phyloP scores from a whole-genome alignment of 2,329 filamentous ascomycete genomes.

The Aspergillus tanneri region DNA sequence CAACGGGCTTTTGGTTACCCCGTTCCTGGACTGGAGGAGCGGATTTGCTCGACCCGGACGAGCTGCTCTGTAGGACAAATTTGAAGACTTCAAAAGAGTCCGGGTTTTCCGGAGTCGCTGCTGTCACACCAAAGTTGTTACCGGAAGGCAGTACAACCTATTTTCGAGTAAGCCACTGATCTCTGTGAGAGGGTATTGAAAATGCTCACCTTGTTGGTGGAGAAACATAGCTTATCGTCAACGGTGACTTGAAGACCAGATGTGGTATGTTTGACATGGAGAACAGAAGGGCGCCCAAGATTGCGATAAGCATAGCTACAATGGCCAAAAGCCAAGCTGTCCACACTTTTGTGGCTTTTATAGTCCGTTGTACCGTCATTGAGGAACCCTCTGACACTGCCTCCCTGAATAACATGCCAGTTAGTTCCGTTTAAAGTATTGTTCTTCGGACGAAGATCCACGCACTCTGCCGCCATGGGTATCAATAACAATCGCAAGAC shows the following conservation, averaged over 20 bases:
- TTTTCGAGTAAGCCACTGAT: neutral
- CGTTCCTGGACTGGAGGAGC: slow-evolving; percentile 18
- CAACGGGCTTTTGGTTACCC: slow-evolving; percentile 8
- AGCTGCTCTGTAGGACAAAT: slow-evolving; percentile 65
- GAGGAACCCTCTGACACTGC: slow-evolving; percentile 85
- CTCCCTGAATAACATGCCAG: slow-evolving; percentile 51
- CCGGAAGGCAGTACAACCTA: slow-evolving; percentile 73
- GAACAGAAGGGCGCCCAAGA: slow-evolving; percentile 74
- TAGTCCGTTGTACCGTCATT: slow-evolving; percentile 87
- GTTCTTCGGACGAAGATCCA: neutral
- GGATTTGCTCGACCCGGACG: slow-evolving; percentile 17
- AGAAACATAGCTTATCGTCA: slow-evolving; percentile 79
- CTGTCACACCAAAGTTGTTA: slow-evolving; percentile 83
- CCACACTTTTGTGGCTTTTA: slow-evolving; percentile 71
- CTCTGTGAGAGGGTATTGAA: neutral
- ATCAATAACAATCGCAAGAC: slow-evolving; percentile 83
- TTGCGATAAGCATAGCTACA: slow-evolving; percentile 92
- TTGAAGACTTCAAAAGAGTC: slow-evolving; percentile 96
- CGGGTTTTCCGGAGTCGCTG: slow-evolving; percentile 83
- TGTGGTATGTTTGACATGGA: slow-evolving; percentile 70
- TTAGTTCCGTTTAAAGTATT: slow-evolving; percentile 5
- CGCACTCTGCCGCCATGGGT: slow-evolving; percentile 68
- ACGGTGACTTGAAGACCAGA: slow-evolving; percentile 73
- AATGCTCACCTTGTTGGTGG: slow-evolving; percentile 65
- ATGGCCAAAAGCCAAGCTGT: slow-evolving; percentile 87